Evolutionary conservation across 2,329 filamentous ascomycete genomes (phyloP).

Genomic region (Cercospora nicotianae): DNA sequence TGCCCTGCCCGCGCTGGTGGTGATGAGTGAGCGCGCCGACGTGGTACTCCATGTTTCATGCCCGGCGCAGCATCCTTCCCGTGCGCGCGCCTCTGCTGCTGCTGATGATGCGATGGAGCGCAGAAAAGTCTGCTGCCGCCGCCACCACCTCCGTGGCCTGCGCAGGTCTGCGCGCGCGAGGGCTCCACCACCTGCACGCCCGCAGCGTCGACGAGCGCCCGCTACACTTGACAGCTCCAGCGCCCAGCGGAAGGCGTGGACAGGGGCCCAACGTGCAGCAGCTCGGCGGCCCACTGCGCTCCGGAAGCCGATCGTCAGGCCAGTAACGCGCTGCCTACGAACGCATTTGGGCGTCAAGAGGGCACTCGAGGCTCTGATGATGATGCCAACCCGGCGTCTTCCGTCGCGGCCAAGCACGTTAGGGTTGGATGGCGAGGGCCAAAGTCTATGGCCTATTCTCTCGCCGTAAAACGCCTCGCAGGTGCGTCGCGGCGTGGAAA

Average conservation of each 20-base stretch:
- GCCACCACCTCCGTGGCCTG: background rate
- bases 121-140: background rate
- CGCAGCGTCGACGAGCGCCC: slow-evolving; percentile 17
- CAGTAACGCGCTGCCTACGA: slow-evolving; percentile 3
- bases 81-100: background rate
- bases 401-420: slow-evolving; percentile 16
- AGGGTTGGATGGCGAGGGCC: background rate
- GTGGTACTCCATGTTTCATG: slow-evolving; percentile 24
- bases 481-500: slow-evolving; percentile 13
- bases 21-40: slow-evolving; percentile 3
- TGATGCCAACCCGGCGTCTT: slow-evolving; percentile 12
- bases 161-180: background rate
- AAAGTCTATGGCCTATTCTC: slow-evolving; percentile 1
- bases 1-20: slow-evolving; percentile 6
- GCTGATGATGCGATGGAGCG: background rate
- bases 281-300: slow-evolving; percentile 20
- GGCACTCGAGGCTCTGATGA: background rate
- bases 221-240: slow-evolving; percentile 21
- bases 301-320: slow-evolving; percentile 15
- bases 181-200: slow-evolving; percentile 22
- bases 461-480: background rate
- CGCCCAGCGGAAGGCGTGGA: background rate
- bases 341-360: slow-evolving; percentile 17
- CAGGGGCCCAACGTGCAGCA: slow-evolving; percentile 10
- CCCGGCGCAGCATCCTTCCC: slow-evolving; percentile 16